phyloP scores from a whole-genome alignment of 176 grass and related monocot genomes.

The Cymbopogon citratus region DNA sequence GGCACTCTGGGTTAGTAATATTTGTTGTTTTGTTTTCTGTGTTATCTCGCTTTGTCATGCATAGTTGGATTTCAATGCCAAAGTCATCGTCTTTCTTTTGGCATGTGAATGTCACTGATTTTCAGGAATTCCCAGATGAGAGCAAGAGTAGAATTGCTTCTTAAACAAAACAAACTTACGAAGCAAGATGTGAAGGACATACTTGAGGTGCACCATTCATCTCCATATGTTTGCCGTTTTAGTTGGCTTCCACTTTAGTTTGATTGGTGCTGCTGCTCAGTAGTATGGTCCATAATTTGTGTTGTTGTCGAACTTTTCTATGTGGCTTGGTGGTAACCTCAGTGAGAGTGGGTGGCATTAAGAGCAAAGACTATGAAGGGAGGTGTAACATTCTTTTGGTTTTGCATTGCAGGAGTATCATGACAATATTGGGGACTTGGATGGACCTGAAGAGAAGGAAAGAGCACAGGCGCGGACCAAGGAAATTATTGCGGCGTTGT shows the following conservation, averaged over 20 bases:
- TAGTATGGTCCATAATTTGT: background rate
- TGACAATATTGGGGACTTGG: slow-evolving; percentile 90
- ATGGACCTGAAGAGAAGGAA: slow-evolving; percentile 95
- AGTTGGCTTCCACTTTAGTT: background rate
- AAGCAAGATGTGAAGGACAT: slow-evolving; percentile 81
- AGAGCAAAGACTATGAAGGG: background rate
- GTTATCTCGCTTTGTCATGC: background rate
- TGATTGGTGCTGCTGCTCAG: background rate
- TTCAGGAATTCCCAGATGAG: slow-evolving; percentile 75
- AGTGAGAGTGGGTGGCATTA: background rate
- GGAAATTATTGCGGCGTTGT: slow-evolving; percentile 65
- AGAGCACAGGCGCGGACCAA: slow-evolving; percentile 62
- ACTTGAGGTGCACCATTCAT: slow-evolving; percentile 55
- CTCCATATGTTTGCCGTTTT: background rate
- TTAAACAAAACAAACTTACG: slow-evolving; percentile 87
- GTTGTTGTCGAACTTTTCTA: background rate
- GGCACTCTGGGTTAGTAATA: slow-evolving; percentile 77
- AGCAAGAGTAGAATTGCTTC: slow-evolving; percentile 84
- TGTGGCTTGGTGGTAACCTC: background rate
- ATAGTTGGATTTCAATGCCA: background rate
- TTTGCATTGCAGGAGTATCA: slow-evolving; percentile 71
- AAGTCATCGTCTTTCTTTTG: background rate
- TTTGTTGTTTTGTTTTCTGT: slow-evolving; percentile 5
- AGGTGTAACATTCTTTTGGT: background rate
- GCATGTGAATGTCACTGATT: background rate